Evolutionary conservation across 192 early-diverging fungal species (phyloP).

Genomic region (Gaertneriomyces semiglobifer): DNA sequence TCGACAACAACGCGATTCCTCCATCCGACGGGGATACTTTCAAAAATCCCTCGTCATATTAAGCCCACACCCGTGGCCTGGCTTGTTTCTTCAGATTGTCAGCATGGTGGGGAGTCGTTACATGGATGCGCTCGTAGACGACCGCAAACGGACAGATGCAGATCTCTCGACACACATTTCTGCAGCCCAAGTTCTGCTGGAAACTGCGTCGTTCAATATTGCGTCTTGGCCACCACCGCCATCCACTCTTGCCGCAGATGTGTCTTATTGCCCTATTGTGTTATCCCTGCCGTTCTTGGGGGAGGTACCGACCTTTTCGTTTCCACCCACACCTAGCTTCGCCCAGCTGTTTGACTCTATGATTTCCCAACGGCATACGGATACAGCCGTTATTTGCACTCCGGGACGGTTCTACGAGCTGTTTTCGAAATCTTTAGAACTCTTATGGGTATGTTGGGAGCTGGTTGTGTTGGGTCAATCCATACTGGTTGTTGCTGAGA

Average conservation of each 20-base stretch:
- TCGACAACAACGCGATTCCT: constrained; percentile 81
- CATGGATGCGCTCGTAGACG: constrained; percentile 63
- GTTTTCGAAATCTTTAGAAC: constrained; percentile 75
- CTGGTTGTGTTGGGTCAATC: constrained; percentile 88
- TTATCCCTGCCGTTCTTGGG: constrained; percentile 40
- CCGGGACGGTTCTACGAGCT: constrained; percentile 68
- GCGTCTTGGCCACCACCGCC: constrained; percentile 63
- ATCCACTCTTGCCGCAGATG: constrained; percentile 26
- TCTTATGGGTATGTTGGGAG: constrained; percentile 92
- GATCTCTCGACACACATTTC: constrained; percentile 11
- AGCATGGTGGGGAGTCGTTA: constrained; percentile 72
- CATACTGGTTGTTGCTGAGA: constrained; percentile 83
- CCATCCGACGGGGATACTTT: constrained; percentile 85
- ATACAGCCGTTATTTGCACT: constrained; percentile 45
- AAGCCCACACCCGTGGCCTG: constrained; percentile 84
- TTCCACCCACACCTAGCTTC: constrained; percentile 57
- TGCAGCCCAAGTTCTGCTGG: constrained; percentile 52
- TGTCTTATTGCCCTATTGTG: constrained; percentile 29
- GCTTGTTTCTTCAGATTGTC: constrained; percentile 75
- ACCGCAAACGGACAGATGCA: constrained; percentile 17
- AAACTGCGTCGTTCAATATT: constrained; percentile 77
- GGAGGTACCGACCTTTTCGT: constrained; percentile 13
- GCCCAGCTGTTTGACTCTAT: constrained; percentile 60
- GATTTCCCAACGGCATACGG: constrained; percentile 30
- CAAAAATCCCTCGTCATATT: constrained; percentile 89